phyloP scores from a whole-genome alignment of 371 early-diverging fungal genomes.

The Mucor circinelloides region DNA sequence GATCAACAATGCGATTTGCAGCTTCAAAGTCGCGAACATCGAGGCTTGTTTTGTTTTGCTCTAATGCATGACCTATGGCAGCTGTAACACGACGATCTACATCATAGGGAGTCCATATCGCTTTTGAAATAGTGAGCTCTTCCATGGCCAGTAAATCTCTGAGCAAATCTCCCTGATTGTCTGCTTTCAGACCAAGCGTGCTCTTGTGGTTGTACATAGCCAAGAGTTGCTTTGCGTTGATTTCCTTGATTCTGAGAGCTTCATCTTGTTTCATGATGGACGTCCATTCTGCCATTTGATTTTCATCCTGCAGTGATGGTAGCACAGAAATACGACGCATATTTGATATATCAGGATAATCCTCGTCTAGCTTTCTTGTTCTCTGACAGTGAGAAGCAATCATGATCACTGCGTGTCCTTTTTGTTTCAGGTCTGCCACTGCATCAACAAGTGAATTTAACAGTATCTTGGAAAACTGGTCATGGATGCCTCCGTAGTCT shows the following conservation, averaged over 20 bases:
- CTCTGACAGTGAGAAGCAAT: constrained; percentile 50
- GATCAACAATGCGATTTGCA: constrained; percentile 28
- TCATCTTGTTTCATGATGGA: constrained; percentile 34
- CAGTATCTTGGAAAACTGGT: constrained; percentile 35
- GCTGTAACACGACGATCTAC: constrained; percentile 39
- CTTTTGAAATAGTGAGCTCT: constrained; percentile 26
- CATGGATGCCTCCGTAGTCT: constrained; percentile 52
- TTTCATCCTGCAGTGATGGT: constrained; percentile 20
- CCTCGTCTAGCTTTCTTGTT: background rate
- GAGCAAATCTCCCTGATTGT: background rate
- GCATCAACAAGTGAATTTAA: constrained; percentile 44
- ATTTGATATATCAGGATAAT: constrained; percentile 18
- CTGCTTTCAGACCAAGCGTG: constrained; percentile 1
- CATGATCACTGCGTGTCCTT: constrained; percentile 46
- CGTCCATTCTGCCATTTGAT: constrained; percentile 23
- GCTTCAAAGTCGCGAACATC: constrained; percentile 29
- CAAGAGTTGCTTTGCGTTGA: constrained; percentile 49
- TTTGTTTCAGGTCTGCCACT: constrained; percentile 45
- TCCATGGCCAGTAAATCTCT: constrained; percentile 11
- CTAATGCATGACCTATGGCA: constrained; percentile 41
- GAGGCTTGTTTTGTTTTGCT: constrained; percentile 14
- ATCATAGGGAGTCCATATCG: constrained; percentile 37
- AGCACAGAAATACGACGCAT: constrained; percentile 33
- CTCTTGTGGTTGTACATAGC: constrained; percentile 31
- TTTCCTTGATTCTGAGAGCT: constrained; percentile 38